Evolutionary conservation across 768 basidiomycete genomes (phyloP).

Genomic region (Russula foetens): DNA sequence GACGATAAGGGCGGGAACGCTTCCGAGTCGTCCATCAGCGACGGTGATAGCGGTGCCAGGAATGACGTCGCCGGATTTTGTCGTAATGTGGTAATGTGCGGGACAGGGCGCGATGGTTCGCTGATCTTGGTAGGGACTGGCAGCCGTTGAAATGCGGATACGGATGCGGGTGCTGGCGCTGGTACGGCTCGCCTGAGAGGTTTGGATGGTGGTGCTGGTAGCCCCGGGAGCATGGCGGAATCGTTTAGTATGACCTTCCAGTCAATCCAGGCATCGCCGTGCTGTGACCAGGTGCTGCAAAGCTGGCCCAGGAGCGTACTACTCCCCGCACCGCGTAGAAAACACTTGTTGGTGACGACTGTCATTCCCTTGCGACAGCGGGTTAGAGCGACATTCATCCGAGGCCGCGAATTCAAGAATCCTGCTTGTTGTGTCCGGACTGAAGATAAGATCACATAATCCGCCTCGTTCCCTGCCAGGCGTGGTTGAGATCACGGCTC

Average conservation of each 20-base stretch:
- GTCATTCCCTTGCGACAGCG: conserved; percentile 41
- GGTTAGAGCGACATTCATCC: conserved; percentile 38
- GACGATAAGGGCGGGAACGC: not conserved
- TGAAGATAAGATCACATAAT: conserved; percentile 43
- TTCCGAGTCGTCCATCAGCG: no score
- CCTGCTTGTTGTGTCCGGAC: conserved; percentile 39
- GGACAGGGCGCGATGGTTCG: no score
- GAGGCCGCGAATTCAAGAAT: conserved; percentile 36
- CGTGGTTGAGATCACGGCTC: not conserved
- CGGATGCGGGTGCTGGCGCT: not conserved
- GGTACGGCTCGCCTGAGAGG: not conserved
- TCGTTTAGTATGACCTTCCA: not conserved
- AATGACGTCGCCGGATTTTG: no score
- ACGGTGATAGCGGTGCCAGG: no score
- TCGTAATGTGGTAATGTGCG: not conserved
- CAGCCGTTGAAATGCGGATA: not conserved
- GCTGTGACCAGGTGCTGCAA: conserved; percentile 24
- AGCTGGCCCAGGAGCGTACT: conserved; percentile 39
- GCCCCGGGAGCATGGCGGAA: not conserved
- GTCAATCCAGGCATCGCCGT: conserved; percentile 27
- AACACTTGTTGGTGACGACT: conserved; percentile 37
- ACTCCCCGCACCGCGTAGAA: conserved; percentile 29
- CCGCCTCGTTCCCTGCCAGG: conserved; percentile 41
- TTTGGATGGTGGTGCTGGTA: not conserved
- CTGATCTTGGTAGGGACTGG: no score